These are phyloP conservation scores for Gonium pectorale DNA, from an alignment of 139 green algal genomes.

Conservation along the genomic window DNA sequence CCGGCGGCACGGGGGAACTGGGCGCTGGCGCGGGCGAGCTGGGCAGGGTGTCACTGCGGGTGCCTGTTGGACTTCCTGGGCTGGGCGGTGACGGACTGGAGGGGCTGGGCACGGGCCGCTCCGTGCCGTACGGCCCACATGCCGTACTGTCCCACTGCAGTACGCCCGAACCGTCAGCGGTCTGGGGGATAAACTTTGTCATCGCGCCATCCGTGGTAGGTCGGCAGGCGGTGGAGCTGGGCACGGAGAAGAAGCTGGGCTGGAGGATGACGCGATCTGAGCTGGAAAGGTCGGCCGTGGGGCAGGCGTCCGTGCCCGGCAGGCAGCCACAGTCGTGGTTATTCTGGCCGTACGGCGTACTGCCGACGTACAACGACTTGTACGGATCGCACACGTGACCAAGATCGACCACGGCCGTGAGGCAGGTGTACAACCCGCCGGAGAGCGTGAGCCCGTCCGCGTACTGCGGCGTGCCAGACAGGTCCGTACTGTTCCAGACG, in stretches of 20 bases:
- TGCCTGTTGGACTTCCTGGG: not conserved
- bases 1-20: not conserved
- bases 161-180: not conserved
- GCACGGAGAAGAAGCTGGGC: slow-evolving; percentile 14
- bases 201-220: not conserved
- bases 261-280: not conserved
- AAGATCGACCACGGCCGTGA: slow-evolving; percentile 4
- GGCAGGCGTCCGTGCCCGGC: not conserved
- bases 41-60: not conserved
- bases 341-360: not conserved
- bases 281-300: not conserved
- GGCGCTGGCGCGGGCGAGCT: not conserved
- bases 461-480: slow-evolving; percentile 18
- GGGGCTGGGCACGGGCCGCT: not conserved
- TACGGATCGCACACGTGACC: slow-evolving; percentile 7
- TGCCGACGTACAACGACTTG: not conserved
- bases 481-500: slow-evolving; percentile 23
- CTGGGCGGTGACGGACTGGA: not conserved
- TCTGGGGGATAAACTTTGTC: not conserved
- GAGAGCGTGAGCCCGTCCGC: not conserved
- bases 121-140: slow-evolving; percentile 13
- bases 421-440: slow-evolving; percentile 18
- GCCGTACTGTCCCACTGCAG: slow-evolving; percentile 12
- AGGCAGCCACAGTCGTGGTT: slow-evolving; percentile 25
- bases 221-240: not conserved